phyloP scores from a whole-genome alignment of 768 basidiomycete genomes.

The Leccinum broughii region DNA sequence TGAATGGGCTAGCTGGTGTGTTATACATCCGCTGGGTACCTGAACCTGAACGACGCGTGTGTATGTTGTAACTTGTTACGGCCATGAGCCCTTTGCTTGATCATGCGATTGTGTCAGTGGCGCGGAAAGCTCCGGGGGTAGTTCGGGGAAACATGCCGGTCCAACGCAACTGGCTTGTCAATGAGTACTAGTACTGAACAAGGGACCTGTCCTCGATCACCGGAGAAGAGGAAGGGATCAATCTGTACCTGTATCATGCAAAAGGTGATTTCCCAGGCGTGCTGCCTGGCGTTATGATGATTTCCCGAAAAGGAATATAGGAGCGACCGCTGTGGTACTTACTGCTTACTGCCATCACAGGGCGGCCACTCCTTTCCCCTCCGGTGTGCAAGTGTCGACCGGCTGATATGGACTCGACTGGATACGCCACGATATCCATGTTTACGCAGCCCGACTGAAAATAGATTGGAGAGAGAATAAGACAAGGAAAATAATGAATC shows the following conservation, averaged over 20 bases:
- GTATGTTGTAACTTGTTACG: not conserved
- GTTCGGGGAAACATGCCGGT: not conserved
- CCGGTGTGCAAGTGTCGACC: not conserved
- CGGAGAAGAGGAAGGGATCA: not conserved
- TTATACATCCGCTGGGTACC: not conserved
- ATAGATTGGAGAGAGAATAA: not conserved
- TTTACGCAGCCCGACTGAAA: not conserved
- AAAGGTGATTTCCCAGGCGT: not conserved
- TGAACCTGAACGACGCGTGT: not conserved
- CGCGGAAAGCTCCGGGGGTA: not conserved
- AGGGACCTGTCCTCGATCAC: not conserved
- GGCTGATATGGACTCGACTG: not conserved
- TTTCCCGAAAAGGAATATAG: not conserved
- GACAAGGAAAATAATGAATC: not conserved
- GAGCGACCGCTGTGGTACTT: not conserved
- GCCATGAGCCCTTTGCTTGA: not conserved
- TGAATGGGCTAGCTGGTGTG: not conserved
- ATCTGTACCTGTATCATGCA: slow-evolving; percentile 1
- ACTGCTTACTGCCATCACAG: not conserved
- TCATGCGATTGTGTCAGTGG: not conserved
- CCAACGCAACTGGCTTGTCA: not conserved
- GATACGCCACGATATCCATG: not conserved
- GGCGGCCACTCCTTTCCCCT: not conserved
- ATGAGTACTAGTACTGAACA: not conserved
- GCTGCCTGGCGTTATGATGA: not conserved